Evolutionary conservation across 1,284 basidiomycete species (phyloP).

Genomic region (Mycena sp.): DNA sequence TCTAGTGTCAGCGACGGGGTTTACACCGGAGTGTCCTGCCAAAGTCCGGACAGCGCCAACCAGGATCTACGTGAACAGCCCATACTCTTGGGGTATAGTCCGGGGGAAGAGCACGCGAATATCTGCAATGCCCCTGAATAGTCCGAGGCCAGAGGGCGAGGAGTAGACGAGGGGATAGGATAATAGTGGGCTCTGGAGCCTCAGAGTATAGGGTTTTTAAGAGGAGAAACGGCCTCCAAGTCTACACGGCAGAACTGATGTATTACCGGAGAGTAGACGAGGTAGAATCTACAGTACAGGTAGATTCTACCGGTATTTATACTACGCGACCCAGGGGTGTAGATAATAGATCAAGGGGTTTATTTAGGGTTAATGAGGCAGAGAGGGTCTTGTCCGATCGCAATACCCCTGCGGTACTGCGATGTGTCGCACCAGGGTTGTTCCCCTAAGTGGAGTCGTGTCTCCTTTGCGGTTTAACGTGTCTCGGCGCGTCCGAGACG

Average conservation of each 20-base stretch:
- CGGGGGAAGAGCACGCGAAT: neutral
- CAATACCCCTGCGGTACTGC: neutral
- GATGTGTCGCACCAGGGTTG: neutral
- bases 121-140: neutral
- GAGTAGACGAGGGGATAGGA: neutral
- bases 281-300: neutral
- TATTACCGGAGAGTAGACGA: neutral
- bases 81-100: neutral
- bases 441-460: neutral
- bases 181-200: neutral
- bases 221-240: neutral
- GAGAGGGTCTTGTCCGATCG: neutral
- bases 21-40: neutral
- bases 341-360: neutral
- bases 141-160: neutral
- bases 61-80: neutral
- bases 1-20: neutral
- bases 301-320: too few species aligned
- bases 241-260: neutral
- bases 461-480: neutral
- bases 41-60: neutral
- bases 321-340: neutral
- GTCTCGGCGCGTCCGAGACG: neutral
- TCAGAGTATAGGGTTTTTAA: neutral
- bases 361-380: neutral